Evolutionary conservation across 345 rosid genomes (phyloP), one percentile per base, ranked within the genome.

Genomic region (Noccaea bulbosa): DNA sequence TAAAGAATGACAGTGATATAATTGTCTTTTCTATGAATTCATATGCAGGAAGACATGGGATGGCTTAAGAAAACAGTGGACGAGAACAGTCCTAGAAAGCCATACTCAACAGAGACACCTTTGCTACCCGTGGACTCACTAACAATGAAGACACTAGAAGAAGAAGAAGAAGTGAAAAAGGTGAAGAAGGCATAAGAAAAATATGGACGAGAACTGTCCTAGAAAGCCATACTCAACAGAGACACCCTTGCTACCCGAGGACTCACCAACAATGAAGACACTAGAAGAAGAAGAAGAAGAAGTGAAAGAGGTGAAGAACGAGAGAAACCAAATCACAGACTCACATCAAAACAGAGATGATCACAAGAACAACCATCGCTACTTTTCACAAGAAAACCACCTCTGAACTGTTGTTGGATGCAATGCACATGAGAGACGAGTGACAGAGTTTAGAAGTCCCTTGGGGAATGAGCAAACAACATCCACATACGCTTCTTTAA

Each of bases 41-140:
- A 74, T 65, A 70, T 71, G 80, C 81, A 87, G 97, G 87, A 81
- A 57, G 85, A 73, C 58, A 81, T 77, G 77, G 81, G 67, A 68
- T 80, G 75, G 62, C 77, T 81, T 15, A 75, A 79, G 75, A 66
- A 73, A 55, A 69, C 59, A 41, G 47, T 62, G 15, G 73, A 75
- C 1, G 75, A 47, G 33, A 33, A 62, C 15, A 43, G 9, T 53
- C 38, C 65, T 50, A 35, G 7, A 52, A 60, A 38, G n/a, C 37
- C 52, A 75, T 49, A 40, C 37, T 38, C 59, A 65, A 6, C 33
- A 43, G 68, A 45, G 58, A 45, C 55, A 32, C 74, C 71, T 35
- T 56, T 76, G 67, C 67, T 68, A 38, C 71, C 56, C 22, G 69
- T 54, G 44, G 39, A 62, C 22, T 70, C 72, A 32, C 74, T 65